Base-by-base conservation (phyloP, 306 rosid species). In the Chamaecrista fasciculata region DNA sequence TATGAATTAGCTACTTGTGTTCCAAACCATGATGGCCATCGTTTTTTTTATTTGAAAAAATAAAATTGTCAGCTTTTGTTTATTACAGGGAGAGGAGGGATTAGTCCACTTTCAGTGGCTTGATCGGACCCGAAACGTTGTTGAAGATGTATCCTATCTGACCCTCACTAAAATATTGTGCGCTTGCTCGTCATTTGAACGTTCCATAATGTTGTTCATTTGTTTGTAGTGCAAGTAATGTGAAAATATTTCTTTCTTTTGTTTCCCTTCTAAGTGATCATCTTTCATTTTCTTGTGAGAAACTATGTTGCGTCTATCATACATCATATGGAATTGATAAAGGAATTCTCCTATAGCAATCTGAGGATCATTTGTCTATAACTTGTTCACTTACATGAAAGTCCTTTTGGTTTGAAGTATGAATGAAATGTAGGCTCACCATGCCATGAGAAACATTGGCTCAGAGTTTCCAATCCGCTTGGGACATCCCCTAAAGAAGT, bases 71-170 rank as follows among this genome's bases (percentile, higher is more conserved):
- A 26, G 26, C 21, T 62, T 48, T 70, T 77, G 34, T 66, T 47
- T 75, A 60, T 81, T 33, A 71, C 82, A 93, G 96, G 98, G 96
- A 25, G 94, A 88, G 28, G 98, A 93, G 79, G 96, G 98, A 62
- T 67, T 93, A 64, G 73, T 93, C 75, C 98, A 90, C 75, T 85
- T 93, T 78, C 98, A 90, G 68, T 90, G 98, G 97, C 88, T 93
- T 74, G 98, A 93, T 76, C 96, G 96, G 25, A 82, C 82, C 1
- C 85, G 75, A 59, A 88, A 90, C 80, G 85, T 61, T 20, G 87
- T 86, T 9, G 98, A 93, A 80, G 97, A 93, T 82, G 98, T 93
- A 93, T 93, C 97, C 97, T 88, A 55, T 56, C 49, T 70, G 25
- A 36, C 42, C 26, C 14, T 40, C 2, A 23, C 12, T 18, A 6